Evolutionary conservation across 192 early-diverging fungal genomes (phyloP).

Genomic region (Umbelopsis isabellina): DNA sequence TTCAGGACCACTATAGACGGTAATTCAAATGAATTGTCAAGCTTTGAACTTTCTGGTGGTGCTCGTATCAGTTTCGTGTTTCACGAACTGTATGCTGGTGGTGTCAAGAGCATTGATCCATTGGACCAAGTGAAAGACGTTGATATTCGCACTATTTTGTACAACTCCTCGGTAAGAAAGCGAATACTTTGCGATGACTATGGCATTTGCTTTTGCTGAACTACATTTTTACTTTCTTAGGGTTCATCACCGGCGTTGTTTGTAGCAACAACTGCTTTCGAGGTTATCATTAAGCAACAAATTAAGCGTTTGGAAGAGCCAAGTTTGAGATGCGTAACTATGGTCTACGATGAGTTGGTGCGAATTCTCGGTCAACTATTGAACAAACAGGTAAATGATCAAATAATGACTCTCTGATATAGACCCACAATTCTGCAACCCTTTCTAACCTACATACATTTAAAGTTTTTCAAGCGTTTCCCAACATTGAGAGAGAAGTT

Average conservation of each 20-base stretch:
- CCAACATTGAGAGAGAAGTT: constrained; percentile 92
- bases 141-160: constrained; percentile 97
- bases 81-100: constrained; percentile 94
- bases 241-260: constrained; percentile 97
- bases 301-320: constrained; percentile 98
- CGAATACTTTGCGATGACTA: neutral
- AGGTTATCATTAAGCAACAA: constrained; percentile 98
- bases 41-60: constrained; percentile 95
- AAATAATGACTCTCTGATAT: neutral
- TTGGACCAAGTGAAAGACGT: constrained; percentile 99
- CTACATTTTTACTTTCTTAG: constrained; percentile 29
- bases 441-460: neutral
- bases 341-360: constrained; percentile 98
- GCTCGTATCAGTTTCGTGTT: constrained; percentile 99
- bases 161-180: constrained; percentile 85
- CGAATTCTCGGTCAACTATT: constrained; percentile 93
- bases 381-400: constrained; percentile 72
- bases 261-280: constrained; percentile 97
- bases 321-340: constrained; percentile 89
- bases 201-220: neutral
- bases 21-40: constrained; percentile 92
- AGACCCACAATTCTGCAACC: neutral
- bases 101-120: constrained; percentile 93
- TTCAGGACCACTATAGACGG: constrained; percentile 96
- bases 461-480: constrained; percentile 94